These are phyloP conservation scores for Porphyra umbilicalis DNA, from an alignment of 31 red algal species.

Conservation along the genomic window DNA sequence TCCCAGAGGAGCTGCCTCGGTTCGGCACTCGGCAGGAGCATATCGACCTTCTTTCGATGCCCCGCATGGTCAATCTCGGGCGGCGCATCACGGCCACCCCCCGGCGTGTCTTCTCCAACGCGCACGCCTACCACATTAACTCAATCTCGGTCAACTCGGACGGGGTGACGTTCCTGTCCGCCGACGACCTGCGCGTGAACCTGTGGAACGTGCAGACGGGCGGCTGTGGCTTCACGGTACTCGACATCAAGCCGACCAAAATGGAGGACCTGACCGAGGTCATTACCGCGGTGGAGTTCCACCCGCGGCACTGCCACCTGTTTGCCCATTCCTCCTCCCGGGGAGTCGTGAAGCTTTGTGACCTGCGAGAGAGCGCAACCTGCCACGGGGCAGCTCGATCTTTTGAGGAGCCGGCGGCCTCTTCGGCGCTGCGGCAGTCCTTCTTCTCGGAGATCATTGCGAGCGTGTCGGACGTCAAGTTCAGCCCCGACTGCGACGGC, in stretches of 20 bases:
- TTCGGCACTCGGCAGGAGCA: not conserved
- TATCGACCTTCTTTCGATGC: conserved; percentile 6
- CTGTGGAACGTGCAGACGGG: conserved; percentile 71
- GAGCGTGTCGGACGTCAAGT: conserved; percentile 75
- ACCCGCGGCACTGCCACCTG: conserved; percentile 83
- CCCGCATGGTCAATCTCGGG: conserved; percentile 20
- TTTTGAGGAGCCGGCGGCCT: conserved; percentile 27
- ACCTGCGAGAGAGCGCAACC: conserved; percentile 55
- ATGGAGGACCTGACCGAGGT: conserved; percentile 96
- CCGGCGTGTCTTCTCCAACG: conserved; percentile 48
- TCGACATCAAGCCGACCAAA: conserved; percentile 88
- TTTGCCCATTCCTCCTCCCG: conserved; percentile 68
- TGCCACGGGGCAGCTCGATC: conserved; percentile 37
- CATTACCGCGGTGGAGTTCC: conserved; percentile 78
- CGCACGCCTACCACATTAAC: conserved; percentile 94
- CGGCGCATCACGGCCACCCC: conserved; percentile 51
- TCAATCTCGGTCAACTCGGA: conserved; percentile 85
- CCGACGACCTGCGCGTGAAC: conserved; percentile 88
- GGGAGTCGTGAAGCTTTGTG: conserved; percentile 70
- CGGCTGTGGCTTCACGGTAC: conserved; percentile 60
- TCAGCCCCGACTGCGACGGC: conserved; percentile 56
- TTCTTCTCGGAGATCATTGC: conserved; percentile 91
- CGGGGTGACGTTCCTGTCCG: conserved; percentile 81
- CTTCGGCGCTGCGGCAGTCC: conserved; percentile 17
- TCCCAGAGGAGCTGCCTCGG: not conserved